Base-by-base conservation (phyloP, 75 land plant species). In the Pinus taeda region DNA sequence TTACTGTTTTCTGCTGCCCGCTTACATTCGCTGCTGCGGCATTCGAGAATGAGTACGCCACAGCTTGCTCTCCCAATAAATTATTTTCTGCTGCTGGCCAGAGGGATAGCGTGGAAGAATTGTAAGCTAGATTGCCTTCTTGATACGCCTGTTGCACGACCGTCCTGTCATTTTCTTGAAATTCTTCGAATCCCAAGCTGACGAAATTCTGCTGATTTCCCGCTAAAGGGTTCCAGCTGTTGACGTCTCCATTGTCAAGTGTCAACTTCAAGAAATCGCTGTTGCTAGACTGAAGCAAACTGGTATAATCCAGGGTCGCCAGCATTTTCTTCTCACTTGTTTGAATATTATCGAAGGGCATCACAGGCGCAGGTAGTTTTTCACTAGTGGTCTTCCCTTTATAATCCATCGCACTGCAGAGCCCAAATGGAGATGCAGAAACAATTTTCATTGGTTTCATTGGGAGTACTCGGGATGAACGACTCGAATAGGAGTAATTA, bases 401-500 rank as follows among this genome's bases (percentile, higher is more conserved):
- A 17, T 45, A 0, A 45, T 42, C 71, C 6, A 4, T 33, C 39
- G 37, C 42, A 4, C 39, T 24, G 5, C 20, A 30, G 7, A 66
- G 49, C 53, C 53, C 53, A 45, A 45, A 8, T 7, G 9, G 53
- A 45, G 53, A 7, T 7, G 53, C 4, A 42, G 45, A 42, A 42
- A 3, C 6, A 1, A 13, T 37, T 4, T 64, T 17, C 39, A 33
- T 13, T 64, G 67, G 15, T 15, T 64, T 37, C 4, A 17, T 66
- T 4, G 70, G 36, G 7, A 33, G 71, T 45, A 45, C 53, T 66
- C 20, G 45, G 21, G 45, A 66, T 0, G 45, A 66, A 42, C 37
- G 45, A n/a, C 71, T 66, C 18, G 71, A 66, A 15, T 66, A 37
- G 6, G 71, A 66, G 37, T 66, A 66, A 42, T 66, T 66, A 15